Evolutionary conservation across 768 basidiomycete genomes (phyloP).

Genomic region (Nevesoporus exiguus): DNA sequence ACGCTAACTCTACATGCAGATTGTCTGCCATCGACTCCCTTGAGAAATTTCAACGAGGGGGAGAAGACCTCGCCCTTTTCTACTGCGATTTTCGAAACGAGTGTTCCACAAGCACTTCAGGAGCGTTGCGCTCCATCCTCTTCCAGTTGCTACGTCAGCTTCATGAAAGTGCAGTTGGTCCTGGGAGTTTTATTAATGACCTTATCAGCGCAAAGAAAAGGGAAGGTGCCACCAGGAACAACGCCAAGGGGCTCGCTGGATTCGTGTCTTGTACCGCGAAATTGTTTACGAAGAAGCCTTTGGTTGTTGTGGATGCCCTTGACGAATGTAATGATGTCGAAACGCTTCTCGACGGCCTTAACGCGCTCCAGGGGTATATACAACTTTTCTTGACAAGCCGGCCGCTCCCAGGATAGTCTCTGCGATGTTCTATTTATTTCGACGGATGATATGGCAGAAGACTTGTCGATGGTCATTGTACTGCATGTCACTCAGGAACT

Average conservation of each 20-base stretch:
- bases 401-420: neutral
- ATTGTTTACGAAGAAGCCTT: neutral
- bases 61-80: neutral
- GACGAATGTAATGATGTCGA: slow-evolving; percentile 1
- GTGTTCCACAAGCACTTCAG: neutral
- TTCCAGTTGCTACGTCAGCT: neutral
- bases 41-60: neutral
- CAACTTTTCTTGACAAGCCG: neutral
- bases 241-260: neutral
- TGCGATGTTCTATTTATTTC: neutral
- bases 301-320: slow-evolving; percentile 4
- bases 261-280: neutral
- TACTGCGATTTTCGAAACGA: neutral
- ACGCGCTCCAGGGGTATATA: neutral
- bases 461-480: neutral
- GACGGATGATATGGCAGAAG: neutral
- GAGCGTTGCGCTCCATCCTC: neutral
- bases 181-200: no score
- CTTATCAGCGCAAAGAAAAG: neutral
- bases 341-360: neutral
- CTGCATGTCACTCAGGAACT: neutral
- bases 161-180: neutral
- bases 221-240: neutral
- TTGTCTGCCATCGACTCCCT: neutral
- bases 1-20: neutral